Evolutionary conservation across 805 yeast genomes (phyloP).

Genomic region (Yamadazyma scolyti): DNA sequence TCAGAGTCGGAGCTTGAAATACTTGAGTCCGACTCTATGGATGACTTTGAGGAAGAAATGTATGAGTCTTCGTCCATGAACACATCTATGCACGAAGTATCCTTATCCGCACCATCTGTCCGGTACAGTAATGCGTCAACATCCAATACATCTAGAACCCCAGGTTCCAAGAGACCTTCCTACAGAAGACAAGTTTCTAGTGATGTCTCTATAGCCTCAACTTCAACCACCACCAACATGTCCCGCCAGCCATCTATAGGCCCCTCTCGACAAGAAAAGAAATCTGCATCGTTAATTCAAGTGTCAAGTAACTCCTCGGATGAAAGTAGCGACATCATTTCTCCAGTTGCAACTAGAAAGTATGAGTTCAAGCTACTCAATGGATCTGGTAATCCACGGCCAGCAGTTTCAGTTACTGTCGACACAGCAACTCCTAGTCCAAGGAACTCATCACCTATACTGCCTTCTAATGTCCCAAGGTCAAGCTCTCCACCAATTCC

Average conservation of each 20-base stretch:
- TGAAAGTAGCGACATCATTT: conserved; percentile 21
- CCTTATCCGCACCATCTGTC: no score
- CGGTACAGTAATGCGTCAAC: no score
- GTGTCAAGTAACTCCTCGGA: conserved; percentile 37
- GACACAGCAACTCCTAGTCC: background rate
- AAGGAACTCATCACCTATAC: conserved; percentile 3
- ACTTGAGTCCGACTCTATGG: conserved; percentile 36
- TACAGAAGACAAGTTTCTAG: conserved; percentile 30
- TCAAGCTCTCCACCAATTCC: conserved; percentile 10
- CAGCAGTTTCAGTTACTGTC: conserved; percentile 1
- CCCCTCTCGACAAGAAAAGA: conserved; percentile 14
- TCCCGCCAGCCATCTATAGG: conserved; percentile 8
- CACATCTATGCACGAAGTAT: conserved; percentile 18
- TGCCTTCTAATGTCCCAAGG: conserved; percentile 1
- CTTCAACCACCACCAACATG: conserved; percentile 23
- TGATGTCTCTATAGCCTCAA: conserved; percentile 32
- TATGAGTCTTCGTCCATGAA: conserved; percentile 38
- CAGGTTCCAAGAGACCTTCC: conserved; percentile 21
- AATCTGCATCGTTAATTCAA: conserved; percentile 24
- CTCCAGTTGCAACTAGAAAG: conserved; percentile 4
- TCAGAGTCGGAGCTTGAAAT: conserved; percentile 41
- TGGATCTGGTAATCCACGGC: background rate
- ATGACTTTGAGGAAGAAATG: conserved; percentile 31
- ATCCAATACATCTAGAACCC: background rate
- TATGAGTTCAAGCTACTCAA: conserved; percentile 1